These are phyloP conservation scores for Phytopythium mirpurense DNA, from an alignment of 352 stramenopile species.

Conservation along the genomic window DNA sequence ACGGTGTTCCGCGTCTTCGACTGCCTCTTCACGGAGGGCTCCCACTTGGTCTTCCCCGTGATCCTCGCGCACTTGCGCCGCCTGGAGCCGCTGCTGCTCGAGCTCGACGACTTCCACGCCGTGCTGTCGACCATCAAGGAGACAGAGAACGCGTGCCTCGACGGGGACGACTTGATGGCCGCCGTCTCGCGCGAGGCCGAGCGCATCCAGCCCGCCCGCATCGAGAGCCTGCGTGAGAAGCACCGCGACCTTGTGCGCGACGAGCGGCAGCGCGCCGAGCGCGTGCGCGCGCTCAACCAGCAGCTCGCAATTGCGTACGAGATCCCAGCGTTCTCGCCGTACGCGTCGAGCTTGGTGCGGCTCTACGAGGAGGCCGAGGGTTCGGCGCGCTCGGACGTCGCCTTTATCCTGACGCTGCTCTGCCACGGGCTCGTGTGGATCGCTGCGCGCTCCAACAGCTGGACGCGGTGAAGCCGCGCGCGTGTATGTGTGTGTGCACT, in stretches of 20 bases:
- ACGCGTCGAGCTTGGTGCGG: conserved; percentile 52
- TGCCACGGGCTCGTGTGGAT: conserved; percentile 81
- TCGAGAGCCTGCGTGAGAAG: conserved; percentile 43
- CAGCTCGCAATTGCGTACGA: conserved; percentile 72
- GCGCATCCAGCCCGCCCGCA: conserved; percentile 26
- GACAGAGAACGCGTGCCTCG: conserved; percentile 52
- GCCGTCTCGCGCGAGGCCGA: conserved; percentile 39
- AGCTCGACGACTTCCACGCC: conserved; percentile 56
- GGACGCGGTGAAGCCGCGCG: conserved; percentile 16
- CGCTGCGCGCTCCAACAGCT: conserved; percentile 64
- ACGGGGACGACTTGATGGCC: conserved; percentile 56
- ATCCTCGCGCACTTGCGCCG: conserved; percentile 74
- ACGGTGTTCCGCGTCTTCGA: conserved; percentile 88
- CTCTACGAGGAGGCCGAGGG: conserved; percentile 74
- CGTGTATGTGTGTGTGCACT: too few relatives aligned
- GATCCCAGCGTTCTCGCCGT: conserved; percentile 71
- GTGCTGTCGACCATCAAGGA: conserved; percentile 76
- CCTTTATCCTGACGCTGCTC: conserved; percentile 72
- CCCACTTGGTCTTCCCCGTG: conserved; percentile 77
- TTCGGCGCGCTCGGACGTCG: conserved; percentile 65
- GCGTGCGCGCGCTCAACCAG: conserved; percentile 51
- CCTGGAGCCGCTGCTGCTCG: conserved; percentile 44
- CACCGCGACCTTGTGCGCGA: conserved; percentile 53
- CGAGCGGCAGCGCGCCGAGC: conserved; percentile 65
- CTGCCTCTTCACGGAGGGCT: conserved; percentile 80